phyloP scores from a whole-genome alignment of 1,284 basidiomycete genomes.

The Rhizoctonia solani region DNA sequence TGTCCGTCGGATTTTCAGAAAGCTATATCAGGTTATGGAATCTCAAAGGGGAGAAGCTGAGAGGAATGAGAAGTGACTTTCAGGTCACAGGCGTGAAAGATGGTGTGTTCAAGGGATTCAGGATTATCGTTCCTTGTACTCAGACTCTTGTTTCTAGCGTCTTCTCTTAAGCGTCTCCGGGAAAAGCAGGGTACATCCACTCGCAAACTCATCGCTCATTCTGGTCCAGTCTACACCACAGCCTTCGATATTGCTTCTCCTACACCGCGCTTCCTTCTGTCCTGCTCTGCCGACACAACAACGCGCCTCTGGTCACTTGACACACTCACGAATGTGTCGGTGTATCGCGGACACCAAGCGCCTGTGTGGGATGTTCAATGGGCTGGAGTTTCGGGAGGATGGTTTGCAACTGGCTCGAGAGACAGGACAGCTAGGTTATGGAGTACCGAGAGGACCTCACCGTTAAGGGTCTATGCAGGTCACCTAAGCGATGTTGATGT shows the following conservation, averaged over 20 bases:
- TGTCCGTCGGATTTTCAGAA: constrained; percentile 96
- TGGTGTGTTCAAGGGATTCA: constrained; percentile 53
- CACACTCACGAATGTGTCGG: constrained; percentile 90
- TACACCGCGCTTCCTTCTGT: constrained; percentile 88
- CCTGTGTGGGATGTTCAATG: constrained; percentile 99
- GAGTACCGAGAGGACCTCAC: constrained; percentile 90
- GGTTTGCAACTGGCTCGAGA: constrained; percentile 94
- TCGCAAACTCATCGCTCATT: constrained; percentile 94
- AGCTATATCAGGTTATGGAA: constrained; percentile 96
- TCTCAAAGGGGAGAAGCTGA: constrained; percentile 88
- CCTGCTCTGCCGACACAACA: constrained; percentile 92
- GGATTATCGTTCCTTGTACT: not conserved
- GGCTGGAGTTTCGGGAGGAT: constrained; percentile 91
- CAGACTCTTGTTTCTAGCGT: constrained; percentile 14
- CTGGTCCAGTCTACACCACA: constrained; percentile 93
- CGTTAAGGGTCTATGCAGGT: constrained; percentile 92
- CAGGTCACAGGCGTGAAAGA: constrained; percentile 68
- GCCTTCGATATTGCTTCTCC: constrained; percentile 92
- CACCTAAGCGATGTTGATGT: constrained; percentile 98
- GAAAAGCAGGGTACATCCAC: constrained; percentile 82
- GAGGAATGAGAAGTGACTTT: constrained; percentile 76
- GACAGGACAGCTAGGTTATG: constrained; percentile 95
- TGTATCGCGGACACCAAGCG: constrained; percentile 95
- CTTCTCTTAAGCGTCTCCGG: constrained; percentile 64
- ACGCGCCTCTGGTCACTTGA: constrained; percentile 94